A percentile compares a stretch with the other conserved stretches of the same genome.
Evolutionary conservation across 2,329 filamentous ascomycete species (phyloP).

Genomic region (Pseudogymnoascus verrucosus): DNA sequence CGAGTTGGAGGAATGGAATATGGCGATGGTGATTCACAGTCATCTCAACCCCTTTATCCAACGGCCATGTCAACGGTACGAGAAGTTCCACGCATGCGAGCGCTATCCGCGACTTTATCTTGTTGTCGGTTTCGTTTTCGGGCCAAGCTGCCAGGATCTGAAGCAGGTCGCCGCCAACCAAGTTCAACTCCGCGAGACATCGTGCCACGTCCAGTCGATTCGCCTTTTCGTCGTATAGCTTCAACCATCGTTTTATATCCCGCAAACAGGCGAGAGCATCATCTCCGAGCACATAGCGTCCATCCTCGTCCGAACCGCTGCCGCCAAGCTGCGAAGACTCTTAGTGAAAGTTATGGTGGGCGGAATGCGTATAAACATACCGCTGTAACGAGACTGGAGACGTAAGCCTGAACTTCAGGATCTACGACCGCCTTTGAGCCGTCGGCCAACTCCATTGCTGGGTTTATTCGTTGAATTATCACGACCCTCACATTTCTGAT

Average conservation of each 20-base stretch:
- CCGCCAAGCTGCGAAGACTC: conserved; percentile 65
- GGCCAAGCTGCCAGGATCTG: conserved; percentile 82
- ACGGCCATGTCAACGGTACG: conserved; percentile 88
- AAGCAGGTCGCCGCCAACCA: conserved; percentile 83
- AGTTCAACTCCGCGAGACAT: conserved; percentile 82
- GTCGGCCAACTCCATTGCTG: conserved; percentile 48
- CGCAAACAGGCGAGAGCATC: conserved; percentile 86
- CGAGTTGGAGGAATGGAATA: conserved; percentile 78
- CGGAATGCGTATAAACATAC: conserved; percentile 38
- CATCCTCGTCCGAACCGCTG: conserved; percentile 68
- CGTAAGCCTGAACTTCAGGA: conserved; percentile 84
- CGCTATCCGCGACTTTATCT: conserved; percentile 69
- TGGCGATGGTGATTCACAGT: conserved; percentile 91
- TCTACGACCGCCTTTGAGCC: conserved; percentile 60
- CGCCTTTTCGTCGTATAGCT: conserved; percentile 85
- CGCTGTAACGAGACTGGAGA: conserved; percentile 88
- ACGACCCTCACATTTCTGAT: not conserved
- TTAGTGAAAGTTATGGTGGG: conserved; percentile 15
- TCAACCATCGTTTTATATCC: conserved; percentile 91
- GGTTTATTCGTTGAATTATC: conserved; percentile 6
- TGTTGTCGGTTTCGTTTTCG: conserved; percentile 62
- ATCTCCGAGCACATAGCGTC: conserved; percentile 81
- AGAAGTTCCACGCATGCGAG: conserved; percentile 84
- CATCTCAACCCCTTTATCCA: conserved; percentile 73
- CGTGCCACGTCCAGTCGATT: conserved; percentile 92